Percentiles rank a stretch among this genome's conserved stretches.
phyloP scores from a whole-genome alignment of 2,329 filamentous ascomycete genomes.

The Paramyrothecium sp. region DNA sequence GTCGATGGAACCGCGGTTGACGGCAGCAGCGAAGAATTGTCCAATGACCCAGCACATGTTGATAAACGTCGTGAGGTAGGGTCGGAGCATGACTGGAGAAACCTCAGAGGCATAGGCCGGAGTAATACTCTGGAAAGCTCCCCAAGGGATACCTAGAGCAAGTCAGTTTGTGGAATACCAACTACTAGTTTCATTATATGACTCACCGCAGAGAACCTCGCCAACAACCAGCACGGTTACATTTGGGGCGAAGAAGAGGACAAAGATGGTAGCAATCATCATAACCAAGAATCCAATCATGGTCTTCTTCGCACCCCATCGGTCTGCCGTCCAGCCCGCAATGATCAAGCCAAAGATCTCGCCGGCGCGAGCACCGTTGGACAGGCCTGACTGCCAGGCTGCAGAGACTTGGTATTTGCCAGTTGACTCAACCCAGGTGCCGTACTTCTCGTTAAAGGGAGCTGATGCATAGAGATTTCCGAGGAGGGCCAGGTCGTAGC shows the following conservation, averaged over 20 bases:
- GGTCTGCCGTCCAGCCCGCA: constrained; percentile 51
- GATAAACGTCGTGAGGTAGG: constrained; percentile 53
- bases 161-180: neutral
- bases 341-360: constrained; percentile 55
- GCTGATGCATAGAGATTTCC: constrained; percentile 47
- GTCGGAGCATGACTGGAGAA: constrained; percentile 44
- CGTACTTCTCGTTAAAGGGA: constrained; percentile 44
- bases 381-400: constrained; percentile 56
- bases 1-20: constrained; percentile 40
- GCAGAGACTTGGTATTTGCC: constrained; percentile 47
- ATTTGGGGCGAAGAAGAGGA: constrained; percentile 51
- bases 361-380: constrained; percentile 51
- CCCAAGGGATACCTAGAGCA: constrained; percentile 47
- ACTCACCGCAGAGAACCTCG: constrained; percentile 41
- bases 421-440: constrained; percentile 27
- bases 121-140: constrained; percentile 49
- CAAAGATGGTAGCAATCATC: constrained; percentile 50
- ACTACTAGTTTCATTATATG: neutral
- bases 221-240: constrained; percentile 45
- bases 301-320: constrained; percentile 48
- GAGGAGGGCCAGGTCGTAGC: constrained; percentile 50
- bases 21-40: constrained; percentile 48
- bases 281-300: constrained; percentile 44
- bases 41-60: constrained; percentile 59
- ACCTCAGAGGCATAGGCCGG: constrained; percentile 55